Percentiles rank a stretch among this genome's conserved stretches.
phyloP scores from a whole-genome alignment of 2,329 filamentous ascomycete species.

The Claviceps pusilla region DNA sequence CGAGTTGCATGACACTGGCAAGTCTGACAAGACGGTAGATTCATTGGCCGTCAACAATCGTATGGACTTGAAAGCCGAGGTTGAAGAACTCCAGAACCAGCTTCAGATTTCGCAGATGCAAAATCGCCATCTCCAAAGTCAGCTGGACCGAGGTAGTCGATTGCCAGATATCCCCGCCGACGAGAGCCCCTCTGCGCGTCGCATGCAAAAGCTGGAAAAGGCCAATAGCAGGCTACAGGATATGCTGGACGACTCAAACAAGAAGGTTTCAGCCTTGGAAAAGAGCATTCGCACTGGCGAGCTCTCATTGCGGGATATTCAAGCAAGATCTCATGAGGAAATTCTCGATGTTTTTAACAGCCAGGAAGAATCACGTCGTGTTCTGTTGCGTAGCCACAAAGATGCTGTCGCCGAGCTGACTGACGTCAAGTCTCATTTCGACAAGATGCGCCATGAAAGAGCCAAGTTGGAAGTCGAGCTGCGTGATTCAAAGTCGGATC shows the following conservation, averaged over 20 bases:
- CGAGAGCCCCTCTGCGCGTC: slow-evolving; percentile 62
- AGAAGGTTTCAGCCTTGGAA: slow-evolving; percentile 82
- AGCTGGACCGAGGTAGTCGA: slow-evolving; percentile 57
- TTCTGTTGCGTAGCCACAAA: slow-evolving; percentile 71
- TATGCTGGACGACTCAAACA: slow-evolving; percentile 83
- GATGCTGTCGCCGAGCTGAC: slow-evolving; percentile 70
- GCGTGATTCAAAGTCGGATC: slow-evolving; percentile 67
- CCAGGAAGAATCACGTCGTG: slow-evolving; percentile 76
- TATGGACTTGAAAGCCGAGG: slow-evolving; percentile 79
- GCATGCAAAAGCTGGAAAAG: slow-evolving; percentile 81
- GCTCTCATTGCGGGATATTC: slow-evolving; percentile 76
- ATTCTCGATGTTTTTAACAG: slow-evolving; percentile 83
- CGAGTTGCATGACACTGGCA: slow-evolving; percentile 54
- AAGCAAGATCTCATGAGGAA: slow-evolving; percentile 87
- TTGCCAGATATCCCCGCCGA: slow-evolving; percentile 53
- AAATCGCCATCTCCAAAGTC: slow-evolving; percentile 79
- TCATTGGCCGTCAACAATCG: slow-evolving; percentile 71
- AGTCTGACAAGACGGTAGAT: slow-evolving; percentile 72
- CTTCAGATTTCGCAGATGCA: slow-evolving; percentile 91
- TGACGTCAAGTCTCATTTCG: slow-evolving; percentile 74
- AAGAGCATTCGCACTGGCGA: slow-evolving; percentile 76
- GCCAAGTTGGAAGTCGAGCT: slow-evolving; percentile 71
- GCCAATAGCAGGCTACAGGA: slow-evolving; percentile 86
- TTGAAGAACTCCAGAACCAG: slow-evolving; percentile 87
- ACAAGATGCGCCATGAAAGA: slow-evolving; percentile 71